Evolutionary conservation across 257 asterid species (phyloP), one percentile per base, ranked within the genome.

Genomic region (Schizonepeta tenuifolia): DNA sequence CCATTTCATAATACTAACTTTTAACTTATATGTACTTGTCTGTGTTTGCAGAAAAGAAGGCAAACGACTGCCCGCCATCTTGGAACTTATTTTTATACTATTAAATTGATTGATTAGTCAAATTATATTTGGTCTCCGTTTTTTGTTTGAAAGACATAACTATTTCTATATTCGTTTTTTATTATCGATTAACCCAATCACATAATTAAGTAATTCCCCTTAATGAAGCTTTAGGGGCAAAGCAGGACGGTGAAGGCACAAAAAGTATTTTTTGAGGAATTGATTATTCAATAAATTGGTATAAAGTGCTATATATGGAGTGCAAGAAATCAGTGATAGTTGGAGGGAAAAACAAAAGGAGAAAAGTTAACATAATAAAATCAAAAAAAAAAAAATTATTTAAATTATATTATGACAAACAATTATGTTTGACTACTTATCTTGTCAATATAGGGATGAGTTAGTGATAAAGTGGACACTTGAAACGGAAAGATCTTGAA

Each of bases 311-410:
- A 31, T 31, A 8, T 11, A 5, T 56, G 24, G 62, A 56, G 62
- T 56, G 62, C 62, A 56, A 56, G 62, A 24, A 56, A 56, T 22
- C 62, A 56, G 6, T 56, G 38, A 56, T 21, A 54, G 28, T 10
- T 54, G 11, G 21, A 54, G 22, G 0, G 0, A 21, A 3, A 21
- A 1, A 54, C 7, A 22, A 54, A 20, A 14, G 6, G 31, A 3
- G 24, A 20, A 20, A 9, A 20, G 33, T 54, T 21, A 10, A 22
- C 58, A 53, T 56, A 56, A 56, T 22, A 9, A 31, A 24, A 5
- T 56, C 36, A 56, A 18, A 24, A 56, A 21, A 22, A 22, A n/a
- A 8, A 55, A 22, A 13, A 44, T 14, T 43, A 24, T 36, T 24
- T 53, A 18, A 43, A 26, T 40, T 2, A 36, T 17, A 13, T 9